Evolutionary conservation across 345 rosid species (phyloP).

Genomic region (Dimocarpus longan): DNA sequence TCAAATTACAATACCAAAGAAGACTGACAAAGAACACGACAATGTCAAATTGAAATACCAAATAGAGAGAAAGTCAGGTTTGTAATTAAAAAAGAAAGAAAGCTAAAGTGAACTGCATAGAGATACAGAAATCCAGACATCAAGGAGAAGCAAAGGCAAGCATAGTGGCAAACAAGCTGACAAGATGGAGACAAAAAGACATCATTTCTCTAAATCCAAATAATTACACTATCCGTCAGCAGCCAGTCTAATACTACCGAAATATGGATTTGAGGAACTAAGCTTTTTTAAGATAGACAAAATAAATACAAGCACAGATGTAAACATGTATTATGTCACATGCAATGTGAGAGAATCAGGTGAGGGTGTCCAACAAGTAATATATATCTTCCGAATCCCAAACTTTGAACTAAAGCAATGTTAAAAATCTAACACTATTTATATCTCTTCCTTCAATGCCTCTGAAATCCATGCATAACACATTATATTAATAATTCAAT

Average conservation of each 20-base stretch:
- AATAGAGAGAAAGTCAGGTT: neutral
- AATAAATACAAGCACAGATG: slow-evolving; percentile 9
- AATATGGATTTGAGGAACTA: neutral
- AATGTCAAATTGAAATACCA: neutral
- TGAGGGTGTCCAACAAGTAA: neutral
- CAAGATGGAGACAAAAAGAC: neutral
- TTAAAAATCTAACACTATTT: neutral
- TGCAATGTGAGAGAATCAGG: neutral
- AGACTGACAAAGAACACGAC: neutral
- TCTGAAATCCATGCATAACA: neutral
- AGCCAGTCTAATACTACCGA: neutral
- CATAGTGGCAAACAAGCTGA: neutral
- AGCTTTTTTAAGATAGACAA: neutral
- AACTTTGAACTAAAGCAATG: neutral
- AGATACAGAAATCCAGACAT: neutral
- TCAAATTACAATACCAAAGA: slow-evolving; percentile 13
- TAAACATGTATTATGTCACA: slow-evolving; percentile 9
- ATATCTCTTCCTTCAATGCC: slow-evolving; percentile 1
- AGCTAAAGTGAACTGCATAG: neutral
- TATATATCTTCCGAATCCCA: neutral
- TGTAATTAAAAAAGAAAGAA: neutral
- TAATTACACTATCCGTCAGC: neutral
- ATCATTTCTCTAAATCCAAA: neutral
- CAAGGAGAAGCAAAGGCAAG: neutral
- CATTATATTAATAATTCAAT: neutral